Base-by-base conservation (phyloP, 2,329 filamentous ascomycete genomes). In the Lachnellula cervina region DNA sequence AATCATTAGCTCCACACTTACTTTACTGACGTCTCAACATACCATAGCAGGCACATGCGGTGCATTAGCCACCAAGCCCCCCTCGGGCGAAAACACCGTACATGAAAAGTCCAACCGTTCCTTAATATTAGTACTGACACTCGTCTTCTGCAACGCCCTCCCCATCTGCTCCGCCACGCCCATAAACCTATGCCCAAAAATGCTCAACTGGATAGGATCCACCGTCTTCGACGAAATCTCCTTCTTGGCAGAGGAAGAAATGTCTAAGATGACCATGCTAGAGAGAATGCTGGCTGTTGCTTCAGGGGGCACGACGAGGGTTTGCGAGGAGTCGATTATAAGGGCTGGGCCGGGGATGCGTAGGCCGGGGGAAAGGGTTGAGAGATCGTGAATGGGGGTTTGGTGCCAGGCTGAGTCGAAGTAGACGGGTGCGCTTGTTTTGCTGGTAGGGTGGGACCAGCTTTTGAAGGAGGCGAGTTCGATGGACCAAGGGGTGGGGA, bases 151-250 rank as follows among this genome's bases (percentile, higher is more conserved):
- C 17, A 90, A 71, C 3, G 86, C 84, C 47, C 85, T 76, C 0
- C 88, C 88, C 88, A 91, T 91, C 67, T 91, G 88, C 71, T 91
- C 88, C 1, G 88, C 88, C 63, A 91, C 89, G 16, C 84, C 83
- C 88, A 91, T 91, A 71, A 91, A 91, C 9, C 88, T 80, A 68
- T 91, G 87, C 0, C 84, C 86, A 62, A 91, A 91, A 57, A 91
- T 87, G 64, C 83, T 87, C 2, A 91, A 77, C 72, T 88, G 78
- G 62, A 91, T 87, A 0, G 87, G 88, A 67, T 82, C 79, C 32
- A 42, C 44, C 23, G 23, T 32, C 9, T 25, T 47, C 2, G 14
- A 28, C 14, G 44, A 47, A 11, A 47, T n/a, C 21, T 25, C 21
- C n/a, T 25, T 25, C 44, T 47, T 47, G 42, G 34, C 17, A 74